A percentile compares a stretch with the other conserved stretches of the same genome.
Evolutionary conservation across 306 rosid genomes (phyloP).

Genomic region (Sicyos edulis): DNA sequence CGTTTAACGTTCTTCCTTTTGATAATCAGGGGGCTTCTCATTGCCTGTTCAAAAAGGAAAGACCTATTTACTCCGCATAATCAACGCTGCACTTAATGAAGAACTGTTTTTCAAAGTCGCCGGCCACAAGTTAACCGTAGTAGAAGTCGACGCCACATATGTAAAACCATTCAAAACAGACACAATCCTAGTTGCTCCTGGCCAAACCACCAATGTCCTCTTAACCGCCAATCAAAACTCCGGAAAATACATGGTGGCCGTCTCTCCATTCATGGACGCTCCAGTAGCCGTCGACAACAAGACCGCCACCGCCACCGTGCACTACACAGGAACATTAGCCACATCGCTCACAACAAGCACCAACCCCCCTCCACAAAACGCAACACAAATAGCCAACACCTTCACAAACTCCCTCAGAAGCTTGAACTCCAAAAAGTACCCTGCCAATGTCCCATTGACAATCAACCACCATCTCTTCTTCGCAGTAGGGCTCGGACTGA

Average conservation of each 20-base stretch:
- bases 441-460: constrained; percentile 52
- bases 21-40: constrained; percentile 41
- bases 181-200: constrained; percentile 65
- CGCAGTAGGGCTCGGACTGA: constrained; percentile 56
- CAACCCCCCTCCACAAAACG: constrained; percentile 58
- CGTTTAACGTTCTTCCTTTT: background rate
- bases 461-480: constrained; percentile 56
- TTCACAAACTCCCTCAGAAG: constrained; percentile 45
- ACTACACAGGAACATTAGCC: constrained; percentile 46
- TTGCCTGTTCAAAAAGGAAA: constrained; percentile 55
- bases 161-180: constrained; percentile 64
- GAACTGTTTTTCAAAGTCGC: constrained; percentile 91
- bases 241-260: constrained; percentile 55
- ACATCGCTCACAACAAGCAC: constrained; percentile 40
- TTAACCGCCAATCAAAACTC: constrained; percentile 40
- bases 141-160: constrained; percentile 81
- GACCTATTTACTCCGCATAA: constrained; percentile 56
- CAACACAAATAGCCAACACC: constrained; percentile 54
- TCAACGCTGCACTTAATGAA: constrained; percentile 98
- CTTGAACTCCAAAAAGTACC: constrained; percentile 60
- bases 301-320: constrained; percentile 60
- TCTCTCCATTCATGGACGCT: constrained; percentile 69
- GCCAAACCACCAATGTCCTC: constrained; percentile 80
- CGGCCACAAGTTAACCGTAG: constrained; percentile 58
- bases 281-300: constrained; percentile 49